Conservation (phyloP, 495 filamentous ascomycete species). For the Trichocladium uniseriatum region DNA sequence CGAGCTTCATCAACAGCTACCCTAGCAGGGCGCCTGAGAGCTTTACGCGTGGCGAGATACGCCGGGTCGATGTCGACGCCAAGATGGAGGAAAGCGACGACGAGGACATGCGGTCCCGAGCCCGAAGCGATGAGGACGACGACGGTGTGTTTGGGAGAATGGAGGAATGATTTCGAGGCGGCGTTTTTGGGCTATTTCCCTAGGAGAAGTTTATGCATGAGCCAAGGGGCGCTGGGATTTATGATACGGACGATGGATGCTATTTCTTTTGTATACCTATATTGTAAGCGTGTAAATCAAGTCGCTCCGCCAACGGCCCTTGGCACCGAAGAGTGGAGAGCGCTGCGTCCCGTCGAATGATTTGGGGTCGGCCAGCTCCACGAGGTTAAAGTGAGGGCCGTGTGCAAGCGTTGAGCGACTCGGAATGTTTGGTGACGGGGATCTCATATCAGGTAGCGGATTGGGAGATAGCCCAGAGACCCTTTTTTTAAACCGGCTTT, state of each 20-base stretch:
- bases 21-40: slow-evolving; percentile 43
- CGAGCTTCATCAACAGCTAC: slow-evolving; percentile 44
- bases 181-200: not conserved
- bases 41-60: slow-evolving; percentile 39
- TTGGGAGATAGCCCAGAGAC: not conserved
- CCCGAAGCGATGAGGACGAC: slow-evolving; percentile 77
- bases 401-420: slow-evolving; percentile 50
- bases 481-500: not conserved
- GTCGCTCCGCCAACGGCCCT: slow-evolving; percentile 48
- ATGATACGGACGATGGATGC: slow-evolving; percentile 10
- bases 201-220: not conserved
- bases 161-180: slow-evolving; percentile 57
- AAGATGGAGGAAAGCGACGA: slow-evolving; percentile 72
- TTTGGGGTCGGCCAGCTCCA: slow-evolving; percentile 30
- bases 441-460: slow-evolving; percentile 2
- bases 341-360: slow-evolving; percentile 1
- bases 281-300: slow-evolving; percentile 36
- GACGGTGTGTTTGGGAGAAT: slow-evolving; percentile 92
- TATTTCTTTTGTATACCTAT: slow-evolving; percentile 42
- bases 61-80: slow-evolving; percentile 37
- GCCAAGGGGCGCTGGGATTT: not conserved
- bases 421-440: slow-evolving; percentile 18
- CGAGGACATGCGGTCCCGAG: slow-evolving; percentile 52
- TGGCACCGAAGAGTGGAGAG: slow-evolving; percentile 50
- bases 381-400: slow-evolving; percentile 54